Evolutionary conservation across 495 filamentous ascomycete species (phyloP), one percentile per base, ranked within the genome.

Genomic region (Podospora conica): DNA sequence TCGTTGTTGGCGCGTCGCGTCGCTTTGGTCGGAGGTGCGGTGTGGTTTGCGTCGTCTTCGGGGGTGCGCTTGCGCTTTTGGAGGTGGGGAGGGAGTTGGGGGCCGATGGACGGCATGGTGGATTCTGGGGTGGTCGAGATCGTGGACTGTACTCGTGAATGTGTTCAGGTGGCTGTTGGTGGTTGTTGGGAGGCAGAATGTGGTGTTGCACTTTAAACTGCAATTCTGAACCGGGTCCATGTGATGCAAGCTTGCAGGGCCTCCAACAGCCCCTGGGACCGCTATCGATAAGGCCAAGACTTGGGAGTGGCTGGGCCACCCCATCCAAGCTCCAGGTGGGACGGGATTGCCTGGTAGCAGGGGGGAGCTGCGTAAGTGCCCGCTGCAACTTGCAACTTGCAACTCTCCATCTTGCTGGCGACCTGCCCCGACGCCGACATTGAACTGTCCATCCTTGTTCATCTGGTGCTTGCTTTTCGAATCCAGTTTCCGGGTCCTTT

Each of bases 61-160:
- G 75, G 63, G 10, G 75, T 77, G 66, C 82, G 82, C 68, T 84
- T 84, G 60, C 83, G 82, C 69, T 84, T 85, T 58, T 76, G 69
- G 1, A 84, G 78, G 54, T 84, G 81, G 9, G 82, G 78, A 3
- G 83, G 82, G 21, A 85, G 70, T 66, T 81, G 74, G 24, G 83
- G 83, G 11, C 83, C 82, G 25, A 84, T 79, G 3, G 81, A 79
- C 9, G 79, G 62, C 82, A 84, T 85, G 33, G 31, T 73, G 60
- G 40, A 22, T 15, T 21, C 12, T 53, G n/a, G 12, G 18, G 28
- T 12, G 2, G 28, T 31, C 9, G 23, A 2, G 28, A 53, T 22
- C n/a, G n/a, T 7, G 20, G n/a, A 33, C 20, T 33, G 58, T n/a
- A 27, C 11, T 5, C 25, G 12, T 48, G 25, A 21, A 54, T 4